These are phyloP conservation scores for Singerocomus inundabilis DNA, from an alignment of 1,284 basidiomycete species.

Conservation along the genomic window DNA sequence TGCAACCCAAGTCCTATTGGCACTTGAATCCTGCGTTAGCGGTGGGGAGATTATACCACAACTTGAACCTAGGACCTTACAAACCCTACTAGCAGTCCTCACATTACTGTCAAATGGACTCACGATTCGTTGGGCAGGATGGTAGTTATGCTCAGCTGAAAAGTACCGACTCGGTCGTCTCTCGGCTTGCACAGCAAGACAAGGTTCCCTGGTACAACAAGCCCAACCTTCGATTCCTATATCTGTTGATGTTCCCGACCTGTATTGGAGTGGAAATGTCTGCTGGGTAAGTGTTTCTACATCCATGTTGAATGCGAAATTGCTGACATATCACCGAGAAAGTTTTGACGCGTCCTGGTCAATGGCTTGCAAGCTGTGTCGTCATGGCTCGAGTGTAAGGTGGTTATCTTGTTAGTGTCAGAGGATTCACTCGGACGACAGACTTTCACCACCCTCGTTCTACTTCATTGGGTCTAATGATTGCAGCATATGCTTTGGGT, in stretches of 20 bases:
- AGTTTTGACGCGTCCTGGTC: constrained; percentile 20
- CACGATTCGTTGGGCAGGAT: neutral
- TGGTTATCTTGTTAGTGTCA: too few relatives aligned
- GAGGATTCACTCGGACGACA: constrained; percentile 2
- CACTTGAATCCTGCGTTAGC: too few relatives aligned
- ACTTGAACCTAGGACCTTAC: too few relatives aligned
- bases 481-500: constrained; percentile 18
- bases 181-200: constrained; percentile 47
- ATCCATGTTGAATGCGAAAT: neutral
- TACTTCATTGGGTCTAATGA: constrained; percentile 16
- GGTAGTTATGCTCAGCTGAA: neutral
- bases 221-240: constrained; percentile 39
- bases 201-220: constrained; percentile 55
- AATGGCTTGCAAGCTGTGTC: constrained; percentile 20
- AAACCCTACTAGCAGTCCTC: neutral
- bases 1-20: too few relatives aligned
- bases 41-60: too few relatives aligned
- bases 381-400: too few relatives aligned
- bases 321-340: neutral
- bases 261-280: constrained; percentile 63
- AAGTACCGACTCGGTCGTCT: constrained; percentile 40
- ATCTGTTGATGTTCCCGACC: too few relatives aligned
- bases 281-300: constrained; percentile 46
- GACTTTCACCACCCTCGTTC: constrained; percentile 23
- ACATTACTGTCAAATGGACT: constrained; percentile 4